Percentiles rank a stretch among this genome's conserved stretches.
Evolutionary conservation across 1,284 basidiomycete genomes (phyloP).

Genomic region (Ceratobasidium sp.): DNA sequence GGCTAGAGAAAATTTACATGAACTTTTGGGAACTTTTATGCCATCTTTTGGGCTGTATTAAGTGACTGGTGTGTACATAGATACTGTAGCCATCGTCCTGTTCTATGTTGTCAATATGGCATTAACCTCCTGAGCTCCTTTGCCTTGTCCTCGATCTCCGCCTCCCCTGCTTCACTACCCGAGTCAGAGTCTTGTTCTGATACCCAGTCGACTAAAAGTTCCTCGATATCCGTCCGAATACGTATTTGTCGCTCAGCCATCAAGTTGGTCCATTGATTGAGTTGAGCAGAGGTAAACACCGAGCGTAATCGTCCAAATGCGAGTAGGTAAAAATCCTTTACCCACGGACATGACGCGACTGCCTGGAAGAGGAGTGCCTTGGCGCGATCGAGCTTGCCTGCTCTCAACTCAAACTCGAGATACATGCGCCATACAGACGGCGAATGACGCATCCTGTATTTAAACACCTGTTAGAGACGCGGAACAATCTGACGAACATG

Average conservation of each 20-base stretch:
- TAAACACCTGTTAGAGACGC: neutral
- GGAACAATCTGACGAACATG: neutral
- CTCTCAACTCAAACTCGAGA: constrained; percentile 83
- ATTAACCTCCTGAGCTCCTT: constrained; percentile 40
- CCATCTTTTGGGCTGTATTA: constrained; percentile 14
- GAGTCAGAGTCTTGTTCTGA: constrained; percentile 52
- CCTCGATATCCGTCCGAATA: constrained; percentile 72
- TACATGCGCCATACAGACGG: constrained; percentile 80
- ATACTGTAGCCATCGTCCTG: neutral
- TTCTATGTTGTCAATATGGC: constrained; percentile 32
- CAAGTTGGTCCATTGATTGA: constrained; percentile 74
- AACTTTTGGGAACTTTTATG: constrained; percentile 4
- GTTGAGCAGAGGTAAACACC: constrained; percentile 73
- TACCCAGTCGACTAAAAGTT: constrained; percentile 62
- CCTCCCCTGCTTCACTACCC: constrained; percentile 26
- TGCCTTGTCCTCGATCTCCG: constrained; percentile 41
- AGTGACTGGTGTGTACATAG: constrained; percentile 3
- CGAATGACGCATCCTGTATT: constrained; percentile 71
- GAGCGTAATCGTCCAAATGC: constrained; percentile 80
- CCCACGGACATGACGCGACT: constrained; percentile 80
- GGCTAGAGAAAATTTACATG: constrained; percentile 45
- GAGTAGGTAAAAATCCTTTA: constrained; percentile 76
- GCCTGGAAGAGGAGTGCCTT: constrained; percentile 85
- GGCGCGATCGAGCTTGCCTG: constrained; percentile 68
- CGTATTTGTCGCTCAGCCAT: constrained; percentile 87